phyloP scores from a whole-genome alignment of 2,329 filamentous ascomycete species.

The Colletotrichum godetiae region DNA sequence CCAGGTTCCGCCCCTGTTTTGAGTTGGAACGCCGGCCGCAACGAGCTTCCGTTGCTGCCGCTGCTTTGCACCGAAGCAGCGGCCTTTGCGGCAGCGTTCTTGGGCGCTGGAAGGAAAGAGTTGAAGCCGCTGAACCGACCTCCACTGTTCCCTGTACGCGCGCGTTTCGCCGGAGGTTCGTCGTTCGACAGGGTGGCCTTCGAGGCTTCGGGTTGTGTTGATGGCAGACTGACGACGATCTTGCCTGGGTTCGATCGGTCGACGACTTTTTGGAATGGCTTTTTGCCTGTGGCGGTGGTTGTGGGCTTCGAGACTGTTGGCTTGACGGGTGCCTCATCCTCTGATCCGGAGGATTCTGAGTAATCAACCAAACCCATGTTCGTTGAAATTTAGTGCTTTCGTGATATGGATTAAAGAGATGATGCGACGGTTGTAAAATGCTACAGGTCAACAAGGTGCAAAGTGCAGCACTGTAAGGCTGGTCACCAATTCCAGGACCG shows the following conservation, averaged over 20 bases:
- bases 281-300: slow-evolving; percentile 51
- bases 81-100: slow-evolving; percentile 62
- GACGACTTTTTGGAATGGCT: slow-evolving; percentile 82
- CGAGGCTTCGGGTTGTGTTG: slow-evolving; percentile 50
- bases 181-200: slow-evolving; percentile 48
- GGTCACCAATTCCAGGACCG: slow-evolving; percentile 1
- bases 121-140: slow-evolving; percentile 85
- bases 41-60: slow-evolving; percentile 42
- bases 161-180: slow-evolving; percentile 77
- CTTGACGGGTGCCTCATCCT: slow-evolving; percentile 50
- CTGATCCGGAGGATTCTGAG: slow-evolving; percentile 81
- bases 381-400: background rate
- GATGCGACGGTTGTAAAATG: too few species aligned
- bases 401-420: background rate
- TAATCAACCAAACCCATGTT: slow-evolving; percentile 85
- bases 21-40: slow-evolving; percentile 64
- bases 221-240: slow-evolving; percentile 83
- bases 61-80: slow-evolving; percentile 46
- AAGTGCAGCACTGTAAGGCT: slow-evolving; percentile 18
- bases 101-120: slow-evolving; percentile 87
- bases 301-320: slow-evolving; percentile 44
- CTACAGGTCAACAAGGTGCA: background rate
- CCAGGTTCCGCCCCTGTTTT: slow-evolving; percentile 88
- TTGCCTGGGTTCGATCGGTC: slow-evolving; percentile 85
- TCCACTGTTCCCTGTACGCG: slow-evolving; percentile 64